A percentile compares a stretch with the other conserved stretches of the same genome.
Conservation (phyloP, 306 rosid species). For the Acacia crassicarpa region DNA sequence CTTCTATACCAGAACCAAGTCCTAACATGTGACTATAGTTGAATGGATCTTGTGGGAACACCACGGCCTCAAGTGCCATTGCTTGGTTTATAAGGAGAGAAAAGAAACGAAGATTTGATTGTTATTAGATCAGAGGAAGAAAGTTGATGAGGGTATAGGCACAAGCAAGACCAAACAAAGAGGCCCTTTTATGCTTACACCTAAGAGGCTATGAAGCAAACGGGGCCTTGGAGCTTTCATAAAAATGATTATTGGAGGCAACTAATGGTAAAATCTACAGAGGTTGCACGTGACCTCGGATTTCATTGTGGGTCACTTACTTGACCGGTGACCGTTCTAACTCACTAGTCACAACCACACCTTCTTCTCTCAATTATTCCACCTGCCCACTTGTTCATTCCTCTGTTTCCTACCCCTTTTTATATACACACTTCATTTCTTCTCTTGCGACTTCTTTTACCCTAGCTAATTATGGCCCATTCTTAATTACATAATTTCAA, state of each 20-base stretch:
- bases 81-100: not conserved
- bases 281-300: constrained; percentile 62
- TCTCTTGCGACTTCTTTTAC: not conserved
- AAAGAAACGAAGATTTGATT: not conserved
- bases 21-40: constrained; percentile 9
- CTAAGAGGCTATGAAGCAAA: constrained; percentile 1
- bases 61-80: constrained; percentile 48
- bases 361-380: not conserved
- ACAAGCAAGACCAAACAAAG: constrained; percentile 48
- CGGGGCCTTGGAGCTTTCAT: constrained; percentile 2
- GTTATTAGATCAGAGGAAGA: not conserved
- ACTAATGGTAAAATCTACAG: constrained; percentile 47
- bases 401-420: not conserved
- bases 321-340: constrained; percentile 33
- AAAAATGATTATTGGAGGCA: constrained; percentile 17
- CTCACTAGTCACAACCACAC: constrained; percentile 9
- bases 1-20: constrained; percentile 7
- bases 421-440: not conserved
- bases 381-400: constrained; percentile 31
- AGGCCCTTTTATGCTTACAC: constrained; percentile 43
- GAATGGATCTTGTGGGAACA: constrained; percentile 43
- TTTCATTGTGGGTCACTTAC: constrained; percentile 41
- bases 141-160: not conserved
- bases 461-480: not conserved
- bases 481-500: not conserved